Evolutionary conservation across 1,284 basidiomycete genomes (phyloP), one percentile per base, ranked within the genome.

Genomic region (Ceratobasidium sp.): DNA sequence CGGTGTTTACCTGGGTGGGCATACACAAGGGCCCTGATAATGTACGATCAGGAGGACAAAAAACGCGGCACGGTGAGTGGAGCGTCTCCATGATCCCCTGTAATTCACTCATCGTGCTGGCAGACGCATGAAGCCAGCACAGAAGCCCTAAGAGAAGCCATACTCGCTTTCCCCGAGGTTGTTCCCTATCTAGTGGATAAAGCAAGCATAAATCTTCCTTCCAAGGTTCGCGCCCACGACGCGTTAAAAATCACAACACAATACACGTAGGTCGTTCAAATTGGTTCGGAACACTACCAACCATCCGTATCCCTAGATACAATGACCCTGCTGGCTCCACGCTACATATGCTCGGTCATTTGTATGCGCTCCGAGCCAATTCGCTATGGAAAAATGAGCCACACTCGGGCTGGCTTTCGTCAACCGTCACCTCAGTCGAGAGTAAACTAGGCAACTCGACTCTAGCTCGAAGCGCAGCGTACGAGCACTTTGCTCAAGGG

Each of bases 111-210:
- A 15, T 25, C 49, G 40, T 34, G 49, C 31, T 31, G 10, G 29
- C 43, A 87, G 84, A 79, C 80, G 57, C 83, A 87, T 75, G 79
- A 80, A n/a, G 79, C 78, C 52, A 90, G 89, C 72, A 88, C 88
- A 0, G 78, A 79, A 35, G 91, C 89, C 0, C 81, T 97, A 42
- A 80, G 82, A 67, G 84, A 90, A 17, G 94, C 94, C 0, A 86
- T 95, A 13, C 76, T 84, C 15, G 84, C 85, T 0, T 96, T 93
- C 78, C 94, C 94, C 0, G 86, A 89, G 6, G 83, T 95, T 5
- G 84, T 94, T 0, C 87, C 89, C 0, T 82, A 94, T 6, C 80
- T 97, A 0, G 91, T 92, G 1, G 92, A 94, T 76, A 94, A 93
- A 78, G 83, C 91, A 12, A 92, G 94, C 17, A 83, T 90, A 2